A percentile compares a stretch with the other conserved stretches of the same genome.
These are phyloP conservation scores for Amniculicola lignicola DNA, from an alignment of 495 filamentous ascomycete genomes.

Conservation along the genomic window DNA sequence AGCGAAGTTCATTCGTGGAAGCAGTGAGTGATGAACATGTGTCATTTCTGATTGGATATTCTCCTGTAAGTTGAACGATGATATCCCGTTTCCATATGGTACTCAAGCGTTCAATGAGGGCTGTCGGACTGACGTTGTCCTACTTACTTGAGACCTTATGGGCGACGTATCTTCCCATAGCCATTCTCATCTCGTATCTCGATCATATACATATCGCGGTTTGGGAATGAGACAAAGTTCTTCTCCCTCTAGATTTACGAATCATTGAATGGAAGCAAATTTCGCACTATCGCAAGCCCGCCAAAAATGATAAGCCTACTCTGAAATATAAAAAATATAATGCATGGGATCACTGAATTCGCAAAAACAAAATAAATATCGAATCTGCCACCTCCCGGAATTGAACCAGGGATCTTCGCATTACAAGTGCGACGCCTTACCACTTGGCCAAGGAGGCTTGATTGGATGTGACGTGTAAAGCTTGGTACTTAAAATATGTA, in stretches of 20 bases:
- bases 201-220: no score
- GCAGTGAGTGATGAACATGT: conserved; percentile 8
- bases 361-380: conserved; percentile 3
- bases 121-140: not conserved
- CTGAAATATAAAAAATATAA: no score
- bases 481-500: not conserved
- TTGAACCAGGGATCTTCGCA: conserved; percentile 2
- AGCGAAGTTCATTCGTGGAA: conserved; percentile 11
- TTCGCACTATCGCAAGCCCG: no score
- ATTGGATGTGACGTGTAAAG: not conserved
- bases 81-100: not conserved
- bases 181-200: no score
- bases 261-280: no score
- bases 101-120: not conserved
- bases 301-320: no score
- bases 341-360: no score
- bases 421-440: conserved; percentile 11
- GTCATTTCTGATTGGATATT: conserved; percentile 20
- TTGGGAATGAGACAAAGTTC: no score
- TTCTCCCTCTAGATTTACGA: no score
- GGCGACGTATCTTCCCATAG: no score
- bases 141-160: conserved; percentile 18
- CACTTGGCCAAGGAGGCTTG: not conserved
- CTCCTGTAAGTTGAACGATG: conserved; percentile 1
- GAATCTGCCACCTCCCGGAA: not conserved